Evolutionary conservation across 169 alveolate genomes (phyloP).

Genomic region (Cryptosporidium ryanae): DNA sequence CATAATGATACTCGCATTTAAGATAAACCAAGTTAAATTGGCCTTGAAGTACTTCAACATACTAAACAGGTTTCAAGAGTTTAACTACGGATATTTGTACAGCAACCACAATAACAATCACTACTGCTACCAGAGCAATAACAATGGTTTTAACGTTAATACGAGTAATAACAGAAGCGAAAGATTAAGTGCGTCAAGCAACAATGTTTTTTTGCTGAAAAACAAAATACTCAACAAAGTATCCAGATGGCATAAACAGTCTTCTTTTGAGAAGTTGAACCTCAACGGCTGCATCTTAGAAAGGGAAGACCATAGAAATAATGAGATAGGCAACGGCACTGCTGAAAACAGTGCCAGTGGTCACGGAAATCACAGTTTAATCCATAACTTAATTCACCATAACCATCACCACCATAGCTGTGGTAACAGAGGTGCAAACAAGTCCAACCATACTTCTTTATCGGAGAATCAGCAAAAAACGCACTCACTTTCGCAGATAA

Average conservation of each 20-base stretch:
- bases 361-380: too few relatives aligned
- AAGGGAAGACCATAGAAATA: neutral
- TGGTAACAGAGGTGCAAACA: too few relatives aligned
- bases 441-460: neutral
- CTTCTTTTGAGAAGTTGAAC: slow-evolving; percentile 3
- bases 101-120: too few relatives aligned
- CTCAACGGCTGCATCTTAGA: neutral
- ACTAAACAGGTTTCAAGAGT: slow-evolving; percentile 57
- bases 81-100: slow-evolving; percentile 35
- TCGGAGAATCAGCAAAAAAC: slow-evolving; percentile 6
- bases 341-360: neutral
- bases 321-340: neutral
- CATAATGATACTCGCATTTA: slow-evolving; percentile 31
- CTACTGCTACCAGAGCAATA: too few relatives aligned
- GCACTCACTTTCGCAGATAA: neutral
- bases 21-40: slow-evolving; percentile 43
- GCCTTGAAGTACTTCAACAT: slow-evolving; percentile 45
- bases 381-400: too few relatives aligned
- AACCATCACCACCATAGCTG: slow-evolving; percentile 1
- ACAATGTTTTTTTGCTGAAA: neutral
- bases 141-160: neutral
- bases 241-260: slow-evolving; percentile 24
- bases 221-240: slow-evolving; percentile 6
- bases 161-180: neutral
- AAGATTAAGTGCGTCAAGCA: slow-evolving; percentile 1